These are phyloP conservation scores for Harringtonia lauricola DNA, from an alignment of 2,329 filamentous ascomycete genomes.

Conservation along the genomic window DNA sequence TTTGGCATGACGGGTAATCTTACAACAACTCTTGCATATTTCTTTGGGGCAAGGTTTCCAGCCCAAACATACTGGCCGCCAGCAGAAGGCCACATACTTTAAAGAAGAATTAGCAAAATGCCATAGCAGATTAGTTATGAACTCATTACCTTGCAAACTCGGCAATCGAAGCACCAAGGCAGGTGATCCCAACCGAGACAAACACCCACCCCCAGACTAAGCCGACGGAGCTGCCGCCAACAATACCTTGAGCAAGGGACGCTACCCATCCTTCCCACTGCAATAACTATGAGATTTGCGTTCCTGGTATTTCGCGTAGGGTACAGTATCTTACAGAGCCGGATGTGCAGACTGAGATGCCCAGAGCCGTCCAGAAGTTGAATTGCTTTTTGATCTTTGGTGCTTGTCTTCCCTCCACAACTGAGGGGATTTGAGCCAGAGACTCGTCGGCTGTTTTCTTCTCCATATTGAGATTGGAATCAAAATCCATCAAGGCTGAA, in stretches of 20 bases:
- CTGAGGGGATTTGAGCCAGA: neutral
- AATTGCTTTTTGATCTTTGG: neutral
- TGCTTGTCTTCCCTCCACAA: neutral
- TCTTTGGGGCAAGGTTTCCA: neutral
- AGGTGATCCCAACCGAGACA: neutral
- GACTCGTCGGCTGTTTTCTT: no score
- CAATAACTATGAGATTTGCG: neutral
- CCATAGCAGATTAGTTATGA: neutral
- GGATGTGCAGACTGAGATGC: neutral
- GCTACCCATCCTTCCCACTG: constrained; percentile 1
- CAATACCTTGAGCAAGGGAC: neutral
- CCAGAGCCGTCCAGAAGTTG: neutral
- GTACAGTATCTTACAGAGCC: neutral
- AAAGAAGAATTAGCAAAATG: no score
- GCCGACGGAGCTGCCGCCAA: neutral
- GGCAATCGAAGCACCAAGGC: neutral
- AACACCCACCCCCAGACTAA: neutral
- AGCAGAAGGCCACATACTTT: neutral
- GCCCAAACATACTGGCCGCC: neutral
- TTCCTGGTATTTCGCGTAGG: neutral
- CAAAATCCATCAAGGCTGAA: no score
- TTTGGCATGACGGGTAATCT: neutral
- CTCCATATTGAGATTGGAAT: no score
- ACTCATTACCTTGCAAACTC: neutral
- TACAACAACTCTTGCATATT: neutral